Evolutionary conservation across 2,329 filamentous ascomycete species (phyloP).

Genomic region (Fusarium bulbicola): DNA sequence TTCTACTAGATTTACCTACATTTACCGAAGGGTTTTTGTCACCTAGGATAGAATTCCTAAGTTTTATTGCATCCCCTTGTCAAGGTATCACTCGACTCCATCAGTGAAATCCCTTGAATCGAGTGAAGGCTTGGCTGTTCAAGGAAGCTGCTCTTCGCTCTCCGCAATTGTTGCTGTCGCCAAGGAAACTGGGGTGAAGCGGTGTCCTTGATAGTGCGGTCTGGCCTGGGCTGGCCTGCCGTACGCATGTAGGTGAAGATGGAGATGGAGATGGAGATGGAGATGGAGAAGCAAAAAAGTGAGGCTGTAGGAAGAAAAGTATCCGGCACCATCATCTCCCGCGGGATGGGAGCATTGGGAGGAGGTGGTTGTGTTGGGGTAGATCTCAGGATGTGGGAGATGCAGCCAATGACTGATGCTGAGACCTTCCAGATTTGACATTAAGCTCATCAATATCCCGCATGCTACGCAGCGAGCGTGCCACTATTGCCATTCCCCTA

Average conservation of each 20-base stretch:
- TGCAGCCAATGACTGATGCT: conserved; percentile 14
- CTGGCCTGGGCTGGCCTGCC: background rate
- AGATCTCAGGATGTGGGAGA: conserved; percentile 7
- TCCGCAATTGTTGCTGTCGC: conserved; percentile 28
- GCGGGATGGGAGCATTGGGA: background rate
- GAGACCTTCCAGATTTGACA: conserved; percentile 28
- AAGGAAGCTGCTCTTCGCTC: background rate
- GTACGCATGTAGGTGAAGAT: background rate
- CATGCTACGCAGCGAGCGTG: conserved; percentile 9
- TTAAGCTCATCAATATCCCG: conserved; percentile 32
- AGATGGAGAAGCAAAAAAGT: conserved; percentile 5
- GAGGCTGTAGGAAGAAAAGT: conserved; percentile 4
- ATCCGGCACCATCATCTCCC: background rate
- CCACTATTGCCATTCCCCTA: conserved; percentile 6
- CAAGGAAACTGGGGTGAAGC: conserved; percentile 25
- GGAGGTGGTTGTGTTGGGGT: background rate
- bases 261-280: background rate
- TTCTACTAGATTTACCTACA: too few relatives aligned
- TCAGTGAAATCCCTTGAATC: conserved; percentile 18
- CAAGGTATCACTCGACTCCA: conserved; percentile 11
- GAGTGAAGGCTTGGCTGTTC: conserved; percentile 6
- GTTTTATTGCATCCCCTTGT: background rate
- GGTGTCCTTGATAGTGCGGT: conserved; percentile 10
- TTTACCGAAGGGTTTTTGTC: too few relatives aligned
- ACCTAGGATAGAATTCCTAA: too few relatives aligned